phyloP scores from a whole-genome alignment of 495 filamentous ascomycete species.

The Tuber aestivum region DNA sequence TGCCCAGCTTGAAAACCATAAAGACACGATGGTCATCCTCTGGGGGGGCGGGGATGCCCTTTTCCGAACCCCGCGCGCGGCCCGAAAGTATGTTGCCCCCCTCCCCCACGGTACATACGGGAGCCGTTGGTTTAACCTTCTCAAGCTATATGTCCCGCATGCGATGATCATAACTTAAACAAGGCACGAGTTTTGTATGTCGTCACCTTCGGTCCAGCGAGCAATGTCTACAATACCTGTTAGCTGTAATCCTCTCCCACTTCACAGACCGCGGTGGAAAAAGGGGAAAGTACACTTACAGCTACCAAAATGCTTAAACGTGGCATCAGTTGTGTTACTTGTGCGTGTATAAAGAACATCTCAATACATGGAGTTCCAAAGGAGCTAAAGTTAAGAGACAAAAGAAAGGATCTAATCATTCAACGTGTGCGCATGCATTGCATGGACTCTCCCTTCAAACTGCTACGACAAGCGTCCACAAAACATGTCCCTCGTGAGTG shows the following conservation, averaged over 20 bases:
- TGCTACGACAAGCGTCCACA: background rate
- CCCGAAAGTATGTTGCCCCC: background rate
- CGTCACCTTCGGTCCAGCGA: background rate
- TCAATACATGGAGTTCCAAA: slow-evolving; percentile 1
- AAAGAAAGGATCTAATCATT: background rate
- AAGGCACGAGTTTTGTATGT: background rate
- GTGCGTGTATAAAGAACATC: background rate
- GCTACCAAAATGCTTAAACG: background rate
- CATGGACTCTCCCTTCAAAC: background rate
- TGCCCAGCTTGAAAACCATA: background rate
- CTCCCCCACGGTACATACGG: background rate
- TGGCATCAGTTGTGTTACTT: background rate
- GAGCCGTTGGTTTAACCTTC: background rate
- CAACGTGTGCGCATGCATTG: background rate
- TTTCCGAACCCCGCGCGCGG: background rate
- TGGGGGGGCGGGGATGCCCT: background rate
- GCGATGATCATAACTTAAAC: background rate
- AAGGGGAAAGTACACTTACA: slow-evolving; percentile 1
- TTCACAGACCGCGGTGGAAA: background rate
- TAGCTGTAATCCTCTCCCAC: background rate
- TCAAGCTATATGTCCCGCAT: background rate
- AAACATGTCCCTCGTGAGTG: background rate
- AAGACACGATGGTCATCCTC: background rate
- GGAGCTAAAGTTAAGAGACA: background rate
- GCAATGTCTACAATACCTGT: background rate